Evolutionary conservation across 2,329 filamentous ascomycete species (phyloP), one percentile per base, ranked within the genome.

Genomic region (Cladosporium sp.): DNA sequence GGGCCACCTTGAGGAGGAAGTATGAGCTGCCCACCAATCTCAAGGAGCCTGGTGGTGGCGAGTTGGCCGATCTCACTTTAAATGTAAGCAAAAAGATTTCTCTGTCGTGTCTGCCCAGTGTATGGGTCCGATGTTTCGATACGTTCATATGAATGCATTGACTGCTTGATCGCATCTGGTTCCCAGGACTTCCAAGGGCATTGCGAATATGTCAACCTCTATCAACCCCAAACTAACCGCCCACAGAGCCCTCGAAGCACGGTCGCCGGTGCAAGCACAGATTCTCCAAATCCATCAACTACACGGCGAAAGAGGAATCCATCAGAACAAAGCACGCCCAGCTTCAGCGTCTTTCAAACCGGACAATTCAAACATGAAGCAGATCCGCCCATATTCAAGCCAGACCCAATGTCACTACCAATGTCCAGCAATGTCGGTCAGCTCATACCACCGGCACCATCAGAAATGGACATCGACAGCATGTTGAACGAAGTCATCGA

Each of bases 1-100:
- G 73, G 25, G 70, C 74, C 10, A 70, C 71, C 2, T 65, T 76
- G 14, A 68, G 74, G 18, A 73, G 70, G 68, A 76, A 76, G 65
- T 76, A 72, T 53, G 73, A 65, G 46, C 25, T 49, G n/a, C 53
- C 57, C 4, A 48, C 63, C 23, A 46, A 32, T 16, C 1, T 34
- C 26, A 65, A 39, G 23, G 63, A 51, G 34, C 32, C 56, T 23
- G 57, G 34, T n/a, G 46, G 54, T 18, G 56, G 63, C 21, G 54
- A 65, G 63, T n/a, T 65, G 11, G 54, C 63, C 26, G 63, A 65
- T 13, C 54, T 64, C 2, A 54, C 63, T n/a, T 26, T 65, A n/a
- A 65, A 59, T 43, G 63, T 65, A 59, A 46, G 63, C n/a, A 10
- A 21, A 13, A 16, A 18, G 2, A 13, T 48, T 30, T 25, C 21